Evolutionary conservation across 352 stramenopile genomes (phyloP), one percentile per base, ranked within the genome.

Genomic region (Phytophthora tentaculata): DNA sequence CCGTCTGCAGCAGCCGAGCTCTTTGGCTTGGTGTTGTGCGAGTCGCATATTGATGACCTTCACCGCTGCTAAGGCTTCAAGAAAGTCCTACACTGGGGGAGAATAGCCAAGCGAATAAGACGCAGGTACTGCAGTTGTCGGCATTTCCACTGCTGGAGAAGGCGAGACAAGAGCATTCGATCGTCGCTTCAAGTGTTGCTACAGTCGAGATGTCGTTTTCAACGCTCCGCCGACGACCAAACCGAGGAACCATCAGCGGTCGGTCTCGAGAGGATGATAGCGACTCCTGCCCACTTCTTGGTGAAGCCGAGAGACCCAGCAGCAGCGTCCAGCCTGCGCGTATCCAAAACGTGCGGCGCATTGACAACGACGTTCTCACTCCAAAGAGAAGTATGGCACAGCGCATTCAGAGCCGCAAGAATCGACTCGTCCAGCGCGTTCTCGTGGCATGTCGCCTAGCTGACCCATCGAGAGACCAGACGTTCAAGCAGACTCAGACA

Each of bases 371-470:
- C 19, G 45, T 35, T 22, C 22, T 64, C 10, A 57, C 17, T 26
- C 24, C 60, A 3, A 75, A 74, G 22, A 49, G 37, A 32, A 71
- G 48, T 22, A 28, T 81, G 14, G 26, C 29, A 8, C 61, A 82
- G 57, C 73, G 77, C 43, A 70, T 80, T 45, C 68, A 70, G 16
- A 69, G 77, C 48, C 69, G 77, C 56, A 90, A 89, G 65, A 94
- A 94, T 61, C 83, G 85, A 28, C 44, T 85, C 10, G 74, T 94
- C 23, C 85, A 94, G 69, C 83, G 79, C 26, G 57, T 80, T 20
- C 76, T 91, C 16, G 79, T 94, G 32, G 71, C 64, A 2, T 81
- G 75, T 28, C 82, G 57, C 1, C 59, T 94, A 5, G 68, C 80
- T 7, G 74, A 87, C 35, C 73, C 74, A 13, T 84, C 85, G 12